These are phyloP conservation scores for Metarhizium humberi DNA, from an alignment of 2,329 filamentous ascomycete genomes.

Conservation along the genomic window DNA sequence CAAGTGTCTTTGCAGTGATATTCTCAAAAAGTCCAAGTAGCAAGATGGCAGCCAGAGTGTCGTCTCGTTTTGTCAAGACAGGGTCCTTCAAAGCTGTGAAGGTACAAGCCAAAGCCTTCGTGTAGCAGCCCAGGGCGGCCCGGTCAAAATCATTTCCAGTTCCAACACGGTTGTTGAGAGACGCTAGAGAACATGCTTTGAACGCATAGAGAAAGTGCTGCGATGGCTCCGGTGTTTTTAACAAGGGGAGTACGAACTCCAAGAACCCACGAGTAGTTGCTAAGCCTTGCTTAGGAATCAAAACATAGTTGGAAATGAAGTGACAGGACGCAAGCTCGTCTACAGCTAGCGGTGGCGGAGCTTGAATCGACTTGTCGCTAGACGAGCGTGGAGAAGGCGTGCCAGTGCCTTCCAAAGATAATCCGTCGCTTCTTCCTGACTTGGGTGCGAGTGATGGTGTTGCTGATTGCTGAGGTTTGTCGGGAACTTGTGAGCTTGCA, in stretches of 20 bases:
- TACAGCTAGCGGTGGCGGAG: conserved; percentile 31
- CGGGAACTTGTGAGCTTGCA: conserved; percentile 49
- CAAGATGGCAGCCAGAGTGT: conserved; percentile 48
- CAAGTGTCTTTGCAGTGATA: conserved; percentile 44
- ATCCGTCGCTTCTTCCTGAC: conserved; percentile 31
- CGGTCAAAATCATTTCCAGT: conserved; percentile 21
- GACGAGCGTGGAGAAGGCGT: conserved; percentile 2
- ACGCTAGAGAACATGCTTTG: conserved; percentile 47
- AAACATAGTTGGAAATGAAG: conserved; percentile 51
- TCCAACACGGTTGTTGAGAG: conserved; percentile 40
- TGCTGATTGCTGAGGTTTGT: conserved; percentile 38
- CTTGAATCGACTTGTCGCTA: conserved; percentile 12
- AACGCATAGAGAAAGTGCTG: conserved; percentile 46
- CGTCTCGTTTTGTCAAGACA: conserved; percentile 37
- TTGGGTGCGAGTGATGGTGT: conserved; percentile 52
- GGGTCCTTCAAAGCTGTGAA: conserved; percentile 43
- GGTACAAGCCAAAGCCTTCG: conserved; percentile 40
- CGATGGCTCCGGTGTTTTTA: conserved; percentile 31
- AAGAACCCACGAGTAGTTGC: conserved; percentile 40
- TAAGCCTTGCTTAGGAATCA: conserved; percentile 36
- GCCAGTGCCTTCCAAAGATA: conserved; percentile 16
- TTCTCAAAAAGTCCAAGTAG: conserved; percentile 51
- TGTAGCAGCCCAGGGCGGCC: conserved; percentile 39
- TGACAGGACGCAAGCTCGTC: conserved; percentile 47
- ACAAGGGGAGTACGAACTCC: conserved; percentile 47